Conservation (phyloP, 1,139 yeast genomes). For the Saccharomyces hybrid region DNA sequence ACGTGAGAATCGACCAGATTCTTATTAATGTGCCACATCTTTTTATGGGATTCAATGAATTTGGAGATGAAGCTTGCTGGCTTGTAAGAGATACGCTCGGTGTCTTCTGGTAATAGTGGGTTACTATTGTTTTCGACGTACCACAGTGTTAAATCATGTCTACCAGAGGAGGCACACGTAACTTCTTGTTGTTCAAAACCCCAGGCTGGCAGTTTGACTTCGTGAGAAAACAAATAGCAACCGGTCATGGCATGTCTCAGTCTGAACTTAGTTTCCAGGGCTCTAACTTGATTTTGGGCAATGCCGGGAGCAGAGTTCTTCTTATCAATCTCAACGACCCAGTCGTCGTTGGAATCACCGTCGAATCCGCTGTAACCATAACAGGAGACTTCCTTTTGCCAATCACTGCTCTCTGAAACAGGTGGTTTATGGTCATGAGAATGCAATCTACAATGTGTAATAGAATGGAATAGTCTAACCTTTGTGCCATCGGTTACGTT, state of each 20-base stretch:
- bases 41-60: constrained; percentile 66
- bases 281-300: constrained; percentile 59
- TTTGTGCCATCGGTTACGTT: constrained; percentile 71
- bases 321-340: constrained; percentile 77
- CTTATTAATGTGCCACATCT: constrained; percentile 86
- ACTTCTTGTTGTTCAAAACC: constrained; percentile 97
- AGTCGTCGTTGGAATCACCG: constrained; percentile 97
- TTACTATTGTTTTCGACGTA: constrained; percentile 74
- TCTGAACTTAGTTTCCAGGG: constrained; percentile 78
- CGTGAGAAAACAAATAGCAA: constrained; percentile 80
- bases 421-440: constrained; percentile 96
- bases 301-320: constrained; percentile 47
- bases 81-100: constrained; percentile 53
- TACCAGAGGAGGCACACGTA: constrained; percentile 80
- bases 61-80: constrained; percentile 58
- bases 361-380: constrained; percentile 86
- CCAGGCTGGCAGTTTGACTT: constrained; percentile 84
- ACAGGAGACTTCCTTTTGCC: constrained; percentile 92
- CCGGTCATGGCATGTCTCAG: constrained; percentile 88
- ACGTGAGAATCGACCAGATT: constrained; percentile 78
- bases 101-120: constrained; percentile 35
- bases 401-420: constrained; percentile 75
- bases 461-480: constrained; percentile 65
- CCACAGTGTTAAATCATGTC: constrained; percentile 71
- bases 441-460: constrained; percentile 76